Conservation (phyloP, 2,329 filamentous ascomycete species). For the Pseudopithomyces chartarum region DNA sequence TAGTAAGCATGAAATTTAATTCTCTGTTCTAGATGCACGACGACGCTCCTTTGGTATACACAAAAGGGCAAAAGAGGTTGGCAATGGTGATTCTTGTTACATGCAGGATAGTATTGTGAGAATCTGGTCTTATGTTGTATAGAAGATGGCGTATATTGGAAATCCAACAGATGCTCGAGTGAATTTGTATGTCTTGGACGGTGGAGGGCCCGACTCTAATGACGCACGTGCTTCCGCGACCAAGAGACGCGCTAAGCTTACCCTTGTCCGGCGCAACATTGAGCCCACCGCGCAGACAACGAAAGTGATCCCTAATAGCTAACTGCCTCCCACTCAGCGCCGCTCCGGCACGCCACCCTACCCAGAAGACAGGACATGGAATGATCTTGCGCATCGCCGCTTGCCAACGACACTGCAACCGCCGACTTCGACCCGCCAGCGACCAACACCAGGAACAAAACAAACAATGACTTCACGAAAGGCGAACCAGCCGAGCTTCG, state of each 20-base stretch:
- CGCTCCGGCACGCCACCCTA: background rate
- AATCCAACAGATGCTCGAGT: too few species aligned
- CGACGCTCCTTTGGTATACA: too few species aligned
- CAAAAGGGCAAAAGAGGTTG: too few species aligned
- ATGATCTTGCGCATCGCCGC: background rate
- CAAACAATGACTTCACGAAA: conserved; percentile 37
- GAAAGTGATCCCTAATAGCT: background rate
- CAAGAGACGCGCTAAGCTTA: conserved; percentile 8
- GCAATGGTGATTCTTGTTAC: too few species aligned
- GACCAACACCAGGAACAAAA: conserved; percentile 9
- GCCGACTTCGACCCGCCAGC: background rate
- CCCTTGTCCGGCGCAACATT: background rate
- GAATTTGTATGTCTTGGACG: background rate
- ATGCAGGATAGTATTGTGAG: too few species aligned
- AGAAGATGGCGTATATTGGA: too few species aligned
- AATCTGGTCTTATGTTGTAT: too few species aligned
- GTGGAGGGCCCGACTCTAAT: background rate
- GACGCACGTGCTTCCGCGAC: conserved; percentile 3
- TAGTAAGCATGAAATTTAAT: conserved; percentile 26
- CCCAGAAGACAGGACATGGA: background rate
- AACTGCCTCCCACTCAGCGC: background rate
- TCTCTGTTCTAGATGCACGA: too few species aligned
- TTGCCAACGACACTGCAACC: background rate
- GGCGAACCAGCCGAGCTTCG: conserved; percentile 52
- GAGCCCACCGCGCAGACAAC: conserved; percentile 9